Evolutionary conservation across 345 rosid species (phyloP).

Genomic region (Carallia pectinifolia): DNA sequence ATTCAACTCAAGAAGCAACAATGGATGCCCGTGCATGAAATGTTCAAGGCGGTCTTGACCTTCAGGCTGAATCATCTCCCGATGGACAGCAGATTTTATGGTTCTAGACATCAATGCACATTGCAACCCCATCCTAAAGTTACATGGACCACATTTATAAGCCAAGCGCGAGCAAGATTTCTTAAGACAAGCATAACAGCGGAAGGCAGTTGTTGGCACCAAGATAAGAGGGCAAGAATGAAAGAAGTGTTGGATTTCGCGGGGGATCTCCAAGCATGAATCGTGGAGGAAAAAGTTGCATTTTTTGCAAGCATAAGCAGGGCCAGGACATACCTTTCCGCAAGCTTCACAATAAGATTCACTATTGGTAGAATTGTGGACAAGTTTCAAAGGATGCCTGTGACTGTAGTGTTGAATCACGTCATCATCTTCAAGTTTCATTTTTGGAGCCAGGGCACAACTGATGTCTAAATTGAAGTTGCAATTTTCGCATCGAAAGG

Average conservation of each 20-base stretch:
- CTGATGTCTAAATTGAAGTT: conserved; percentile 2
- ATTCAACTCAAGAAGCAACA: conserved; percentile 3
- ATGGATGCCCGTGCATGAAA: conserved; percentile 3
- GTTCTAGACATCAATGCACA: conserved; percentile 12
- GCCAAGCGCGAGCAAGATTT: not conserved
- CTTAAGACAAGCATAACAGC: not conserved
- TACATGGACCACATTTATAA: not conserved
- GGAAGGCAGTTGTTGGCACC: not conserved
- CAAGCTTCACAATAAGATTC: not conserved
- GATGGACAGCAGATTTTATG: not conserved
- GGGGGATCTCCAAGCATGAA: conserved; percentile 4
- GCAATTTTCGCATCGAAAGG: not conserved
- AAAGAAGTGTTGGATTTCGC: conserved; percentile 1
- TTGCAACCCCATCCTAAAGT: conserved; percentile 1
- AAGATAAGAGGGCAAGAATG: conserved; percentile 11
- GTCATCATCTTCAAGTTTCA: not conserved
- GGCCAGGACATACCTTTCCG: not conserved
- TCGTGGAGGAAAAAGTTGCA: conserved; percentile 5
- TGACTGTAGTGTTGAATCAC: conserved; percentile 16
- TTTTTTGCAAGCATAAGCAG: conserved; percentile 1
- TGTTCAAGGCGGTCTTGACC: not conserved
- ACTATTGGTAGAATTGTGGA: not conserved
- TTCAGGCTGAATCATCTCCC: not conserved
- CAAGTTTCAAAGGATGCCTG: conserved; percentile 9
- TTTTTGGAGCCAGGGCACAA: not conserved